Evolutionary conservation across 2,329 filamentous ascomycete species (phyloP).

Genomic region (Amphichorda felina): DNA sequence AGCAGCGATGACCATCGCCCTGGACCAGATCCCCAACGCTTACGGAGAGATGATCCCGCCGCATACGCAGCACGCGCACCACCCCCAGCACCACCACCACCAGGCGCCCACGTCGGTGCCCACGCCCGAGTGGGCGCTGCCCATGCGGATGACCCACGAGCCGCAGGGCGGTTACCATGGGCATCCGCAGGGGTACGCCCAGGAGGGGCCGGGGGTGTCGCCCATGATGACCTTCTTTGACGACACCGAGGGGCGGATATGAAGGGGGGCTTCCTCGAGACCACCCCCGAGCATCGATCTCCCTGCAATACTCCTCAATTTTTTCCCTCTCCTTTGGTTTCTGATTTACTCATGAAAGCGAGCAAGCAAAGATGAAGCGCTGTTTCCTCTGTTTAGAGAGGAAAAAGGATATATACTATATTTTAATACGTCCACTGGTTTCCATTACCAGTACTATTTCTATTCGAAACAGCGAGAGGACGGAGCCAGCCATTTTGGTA

Average conservation of each 20-base stretch:
- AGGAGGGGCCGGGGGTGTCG: not conserved
- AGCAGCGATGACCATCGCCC: not conserved
- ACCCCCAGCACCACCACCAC: constrained; percentile 1
- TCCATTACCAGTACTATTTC: too few species aligned
- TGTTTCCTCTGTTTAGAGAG: too few species aligned
- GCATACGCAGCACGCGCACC: constrained; percentile 1
- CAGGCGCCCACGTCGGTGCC: constrained; percentile 5
- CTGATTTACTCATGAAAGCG: too few species aligned
- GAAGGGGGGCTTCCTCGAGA: not conserved
- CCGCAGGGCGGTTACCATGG: constrained; percentile 5
- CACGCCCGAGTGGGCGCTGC: constrained; percentile 4
- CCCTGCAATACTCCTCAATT: too few species aligned
- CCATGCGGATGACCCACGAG: constrained; percentile 4
- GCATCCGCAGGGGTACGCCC: constrained; percentile 1
- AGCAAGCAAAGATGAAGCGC: too few species aligned
- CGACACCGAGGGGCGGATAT: constrained; percentile 6
- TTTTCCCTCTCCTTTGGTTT: too few species aligned
- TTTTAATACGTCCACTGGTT: too few species aligned
- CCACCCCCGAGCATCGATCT: too few species aligned
- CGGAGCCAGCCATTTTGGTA: too few species aligned
- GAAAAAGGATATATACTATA: too few species aligned
- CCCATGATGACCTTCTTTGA: constrained; percentile 7
- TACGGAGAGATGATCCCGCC: constrained; percentile 7
- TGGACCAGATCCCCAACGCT: constrained; percentile 7
- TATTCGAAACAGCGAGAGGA: too few species aligned